These are phyloP conservation scores for Schwanniomyces sp. DNA, from an alignment of 805 yeast genomes.

Conservation along the genomic window DNA sequence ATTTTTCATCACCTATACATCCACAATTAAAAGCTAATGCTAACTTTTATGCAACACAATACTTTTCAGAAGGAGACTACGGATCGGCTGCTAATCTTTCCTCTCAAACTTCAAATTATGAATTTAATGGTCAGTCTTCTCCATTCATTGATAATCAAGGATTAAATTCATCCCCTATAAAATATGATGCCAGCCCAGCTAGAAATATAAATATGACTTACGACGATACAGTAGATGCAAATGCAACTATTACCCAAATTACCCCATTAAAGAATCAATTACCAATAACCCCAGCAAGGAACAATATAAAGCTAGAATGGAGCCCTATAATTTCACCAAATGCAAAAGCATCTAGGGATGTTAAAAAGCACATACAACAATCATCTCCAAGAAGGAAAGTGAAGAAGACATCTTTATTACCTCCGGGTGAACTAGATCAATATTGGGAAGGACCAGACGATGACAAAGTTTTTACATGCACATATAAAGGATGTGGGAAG, in stretches of 20 bases:
- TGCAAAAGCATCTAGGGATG: constrained; percentile 21
- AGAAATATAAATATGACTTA: constrained; percentile 12
- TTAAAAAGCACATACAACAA: constrained; percentile 35
- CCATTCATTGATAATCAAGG: constrained; percentile 20
- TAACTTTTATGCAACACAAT: constrained; percentile 38
- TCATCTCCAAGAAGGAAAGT: constrained; percentile 48
- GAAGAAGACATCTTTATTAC: constrained; percentile 67
- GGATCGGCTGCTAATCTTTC: constrained; percentile 2
- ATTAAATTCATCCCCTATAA: constrained; percentile 32
- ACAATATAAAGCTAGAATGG: constrained; percentile 39
- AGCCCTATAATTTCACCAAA: constrained; percentile 44
- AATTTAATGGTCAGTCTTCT: constrained; percentile 17
- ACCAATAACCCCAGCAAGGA: constrained; percentile 36
- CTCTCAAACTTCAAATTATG: constrained; percentile 4
- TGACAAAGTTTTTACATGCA: constrained; percentile 71
- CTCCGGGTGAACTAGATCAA: constrained; percentile 85
- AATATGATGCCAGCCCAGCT: constrained; percentile 20
- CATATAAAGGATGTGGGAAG: constrained; percentile 77
- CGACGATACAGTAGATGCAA: constrained; percentile 38
- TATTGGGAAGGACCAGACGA: constrained; percentile 80
- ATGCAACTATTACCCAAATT: constrained; percentile 39
- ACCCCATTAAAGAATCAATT: constrained; percentile 36
- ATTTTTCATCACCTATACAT: constrained; percentile 24
- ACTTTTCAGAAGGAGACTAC: constrained; percentile 32
- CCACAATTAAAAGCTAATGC: constrained; percentile 16